Conservation (phyloP, 352 stramenopile species). For the Globisporangium alternatum region DNA sequence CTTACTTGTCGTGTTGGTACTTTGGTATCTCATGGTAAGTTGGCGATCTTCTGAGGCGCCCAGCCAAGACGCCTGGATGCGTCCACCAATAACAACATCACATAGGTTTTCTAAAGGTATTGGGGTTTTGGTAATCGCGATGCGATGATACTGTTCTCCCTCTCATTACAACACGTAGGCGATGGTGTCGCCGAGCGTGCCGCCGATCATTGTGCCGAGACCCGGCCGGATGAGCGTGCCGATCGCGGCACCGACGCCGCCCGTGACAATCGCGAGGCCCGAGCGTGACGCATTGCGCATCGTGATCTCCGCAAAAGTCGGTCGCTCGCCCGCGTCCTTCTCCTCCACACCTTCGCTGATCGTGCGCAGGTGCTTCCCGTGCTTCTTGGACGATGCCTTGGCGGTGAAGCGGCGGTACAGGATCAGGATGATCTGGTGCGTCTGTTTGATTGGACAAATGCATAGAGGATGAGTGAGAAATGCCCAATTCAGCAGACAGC, state of each 20-base stretch:
- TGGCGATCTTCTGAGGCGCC: too few relatives aligned
- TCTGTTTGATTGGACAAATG: slow-evolving; percentile 26
- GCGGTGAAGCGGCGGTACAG: slow-evolving; percentile 58
- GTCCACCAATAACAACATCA: too few relatives aligned
- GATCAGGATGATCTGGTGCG: slow-evolving; percentile 66
- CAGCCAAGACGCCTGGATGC: too few relatives aligned
- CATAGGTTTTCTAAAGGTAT: background rate
- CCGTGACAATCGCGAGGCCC: slow-evolving; percentile 61
- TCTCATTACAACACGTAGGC: slow-evolving; percentile 47
- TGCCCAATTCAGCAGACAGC: background rate
- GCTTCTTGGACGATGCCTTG: slow-evolving; percentile 33
- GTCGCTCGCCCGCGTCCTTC: slow-evolving; percentile 21
- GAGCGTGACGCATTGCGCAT: slow-evolving; percentile 62
- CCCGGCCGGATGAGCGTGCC: slow-evolving; percentile 72
- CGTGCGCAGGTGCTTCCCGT: slow-evolving; percentile 33
- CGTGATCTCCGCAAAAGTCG: slow-evolving; percentile 49
- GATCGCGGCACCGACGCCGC: slow-evolving; percentile 60
- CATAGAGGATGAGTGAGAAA: slow-evolving; percentile 3
- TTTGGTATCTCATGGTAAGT: too few relatives aligned
- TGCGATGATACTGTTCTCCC: background rate
- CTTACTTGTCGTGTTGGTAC: too few relatives aligned
- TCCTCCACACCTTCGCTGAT: slow-evolving; percentile 34
- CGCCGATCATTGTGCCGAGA: slow-evolving; percentile 74
- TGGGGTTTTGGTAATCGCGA: background rate
- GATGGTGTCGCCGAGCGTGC: slow-evolving; percentile 75